phyloP scores from a whole-genome alignment of 2,329 filamentous ascomycete genomes.

The Helotiales sp. region DNA sequence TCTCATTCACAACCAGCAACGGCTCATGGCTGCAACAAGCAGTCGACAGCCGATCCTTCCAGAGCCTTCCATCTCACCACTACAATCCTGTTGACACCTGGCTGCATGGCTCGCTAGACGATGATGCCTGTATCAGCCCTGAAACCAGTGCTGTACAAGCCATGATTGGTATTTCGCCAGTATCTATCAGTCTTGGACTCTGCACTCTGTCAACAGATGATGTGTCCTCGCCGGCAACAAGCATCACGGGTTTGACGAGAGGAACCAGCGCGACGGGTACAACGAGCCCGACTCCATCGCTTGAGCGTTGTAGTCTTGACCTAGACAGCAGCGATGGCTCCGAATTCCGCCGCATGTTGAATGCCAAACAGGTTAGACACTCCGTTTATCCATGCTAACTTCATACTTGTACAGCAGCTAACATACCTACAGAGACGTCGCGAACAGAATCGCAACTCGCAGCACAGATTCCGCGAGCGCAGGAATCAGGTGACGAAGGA shows the following conservation, averaged over 20 bases:
- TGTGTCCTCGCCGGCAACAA: not conserved
- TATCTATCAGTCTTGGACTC: not conserved
- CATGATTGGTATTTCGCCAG: not conserved
- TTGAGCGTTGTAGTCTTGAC: not conserved
- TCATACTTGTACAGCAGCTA: not conserved
- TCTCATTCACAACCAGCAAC: not conserved
- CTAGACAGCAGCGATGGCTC: not conserved
- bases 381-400: not conserved
- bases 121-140: not conserved
- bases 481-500: not conserved
- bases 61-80: not conserved
- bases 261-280: not conserved
- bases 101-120: not conserved
- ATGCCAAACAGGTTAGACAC: not conserved
- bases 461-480: conserved; percentile 1
- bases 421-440: not conserved
- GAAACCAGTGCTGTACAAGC: not conserved
- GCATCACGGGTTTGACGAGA: not conserved
- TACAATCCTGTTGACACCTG: not conserved
- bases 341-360: not conserved
- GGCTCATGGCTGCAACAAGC: not conserved
- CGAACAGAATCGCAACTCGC: conserved; percentile 6
- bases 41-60: not conserved
- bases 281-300: not conserved
- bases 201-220: not conserved